Evolutionary conservation across 2,329 filamentous ascomycete species (phyloP), one percentile per base, ranked within the genome.

Genomic region (Pseudocercospora macadamiae): DNA sequence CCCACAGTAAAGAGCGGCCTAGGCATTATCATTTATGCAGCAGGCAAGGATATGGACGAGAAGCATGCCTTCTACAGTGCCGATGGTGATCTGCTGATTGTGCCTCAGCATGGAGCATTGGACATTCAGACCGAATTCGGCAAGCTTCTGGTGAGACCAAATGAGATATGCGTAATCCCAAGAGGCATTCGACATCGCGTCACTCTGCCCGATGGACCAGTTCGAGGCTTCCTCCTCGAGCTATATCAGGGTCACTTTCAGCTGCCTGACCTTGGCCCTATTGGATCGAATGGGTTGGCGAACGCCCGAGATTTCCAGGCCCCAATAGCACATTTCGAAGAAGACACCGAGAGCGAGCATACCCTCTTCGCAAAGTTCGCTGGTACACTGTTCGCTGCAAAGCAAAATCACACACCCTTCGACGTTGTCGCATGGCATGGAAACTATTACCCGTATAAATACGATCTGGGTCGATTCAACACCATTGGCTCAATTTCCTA

Each of bases 61-160:
- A 83, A 84, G 36, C 81, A 88, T 51, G 90, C 90, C 0, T 96
- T 93, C 73, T 96, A 93, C 80, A 93, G 89, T 3, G 88, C 91
- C 0, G 87, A 90, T 60, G 87, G 87, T 14, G 87, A 89, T 69
- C 82, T 87, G 60, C 75, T 89, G 53, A 86, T 89, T 47, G 79
- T 89, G 2, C 85, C 83, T 0, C 87, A 89, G 60, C 81, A 86
- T 63, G 87, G 87, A 10, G 77, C 82, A 0, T 77, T 90, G 1
- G 83, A 89, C 64, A 86, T 89, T 45, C 86, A 87, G 68, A 89
- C 87, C 2, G 87, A 89, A 68, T 80, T 89, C 14, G 87, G 87
- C 3, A 80, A 79, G 23, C 71, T 89, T 0, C 80, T 86, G 51
- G 85, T 89, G 4, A 83, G 86, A 3, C 87, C 86, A 0, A 86